phyloP scores from a whole-genome alignment of 2,329 filamentous ascomycete species.

The Trichoderma sp. region DNA sequence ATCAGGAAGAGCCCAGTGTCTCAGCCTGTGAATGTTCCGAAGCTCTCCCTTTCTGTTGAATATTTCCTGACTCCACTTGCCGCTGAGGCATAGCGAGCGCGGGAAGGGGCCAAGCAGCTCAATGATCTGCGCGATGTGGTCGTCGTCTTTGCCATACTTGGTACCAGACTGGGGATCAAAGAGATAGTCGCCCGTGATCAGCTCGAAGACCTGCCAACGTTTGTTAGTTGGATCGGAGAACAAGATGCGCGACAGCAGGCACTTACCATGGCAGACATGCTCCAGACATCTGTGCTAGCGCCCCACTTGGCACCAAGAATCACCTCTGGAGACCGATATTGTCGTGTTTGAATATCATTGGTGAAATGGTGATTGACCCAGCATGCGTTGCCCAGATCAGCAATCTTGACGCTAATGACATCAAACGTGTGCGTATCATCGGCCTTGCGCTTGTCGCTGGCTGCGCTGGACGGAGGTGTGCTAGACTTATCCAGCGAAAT shows the following conservation, averaged over 20 bases:
- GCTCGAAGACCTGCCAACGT: constrained; percentile 75
- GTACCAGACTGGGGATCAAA: constrained; percentile 98
- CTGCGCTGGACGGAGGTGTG: constrained; percentile 44
- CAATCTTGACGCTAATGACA: constrained; percentile 97
- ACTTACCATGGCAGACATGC: constrained; percentile 97
- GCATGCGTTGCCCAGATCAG: constrained; percentile 95
- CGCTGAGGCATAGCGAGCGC: constrained; percentile 83
- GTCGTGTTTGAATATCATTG: constrained; percentile 96
- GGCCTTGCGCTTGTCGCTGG: constrained; percentile 60
- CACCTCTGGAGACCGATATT: constrained; percentile 95
- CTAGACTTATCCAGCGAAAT: constrained; percentile 82
- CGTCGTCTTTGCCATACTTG: constrained; percentile 98
- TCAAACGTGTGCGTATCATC: constrained; percentile 59
- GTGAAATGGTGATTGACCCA: constrained; percentile 99
- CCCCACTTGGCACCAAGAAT: constrained; percentile 97
- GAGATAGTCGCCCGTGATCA: constrained; percentile 97
- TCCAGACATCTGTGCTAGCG: constrained; percentile 99
- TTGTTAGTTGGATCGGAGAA: neutral
- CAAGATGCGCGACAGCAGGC: neutral
- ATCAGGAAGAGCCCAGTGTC: constrained; percentile 92
- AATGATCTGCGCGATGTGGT: constrained; percentile 98
- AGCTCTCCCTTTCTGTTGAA: constrained; percentile 98
- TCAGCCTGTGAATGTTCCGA: constrained; percentile 91
- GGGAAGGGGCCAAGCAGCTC: constrained; percentile 92
- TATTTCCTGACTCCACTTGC: constrained; percentile 98